Conservation (phyloP, 176 grass and related monocot genomes). For the Sorghum bicolor region Sorghum_bicolor_NCBIv3 NC_012870.2:71781501-71782000, state of each 20-base stretch:
- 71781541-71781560: conserved; percentile 64
- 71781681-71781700: conserved; percentile 80
- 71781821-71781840: conserved; percentile 20
- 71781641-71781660: conserved; percentile 75
- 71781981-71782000: neutral
- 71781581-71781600: conserved; percentile 69
- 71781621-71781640: conserved; percentile 29
- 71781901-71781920: conserved; percentile 17
- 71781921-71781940: neutral
- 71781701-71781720: conserved; percentile 71
- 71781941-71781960: neutral
- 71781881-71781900: neutral
- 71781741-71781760: neutral
- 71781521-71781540: conserved; percentile 36
- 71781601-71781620: conserved; percentile 1
- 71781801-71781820: conserved; percentile 36
- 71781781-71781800: conserved; percentile 11
- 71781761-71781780: neutral
- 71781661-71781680: conserved; percentile 68
- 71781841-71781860: conserved; percentile 11
- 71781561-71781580: conserved; percentile 42
- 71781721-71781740: conserved; percentile 9
- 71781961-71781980: neutral
- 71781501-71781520: conserved; percentile 52
- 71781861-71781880: conserved; percentile 17